Conservation (phyloP, 2,329 filamentous ascomycete genomes). For the Colletotrichum theobromicola region DNA sequence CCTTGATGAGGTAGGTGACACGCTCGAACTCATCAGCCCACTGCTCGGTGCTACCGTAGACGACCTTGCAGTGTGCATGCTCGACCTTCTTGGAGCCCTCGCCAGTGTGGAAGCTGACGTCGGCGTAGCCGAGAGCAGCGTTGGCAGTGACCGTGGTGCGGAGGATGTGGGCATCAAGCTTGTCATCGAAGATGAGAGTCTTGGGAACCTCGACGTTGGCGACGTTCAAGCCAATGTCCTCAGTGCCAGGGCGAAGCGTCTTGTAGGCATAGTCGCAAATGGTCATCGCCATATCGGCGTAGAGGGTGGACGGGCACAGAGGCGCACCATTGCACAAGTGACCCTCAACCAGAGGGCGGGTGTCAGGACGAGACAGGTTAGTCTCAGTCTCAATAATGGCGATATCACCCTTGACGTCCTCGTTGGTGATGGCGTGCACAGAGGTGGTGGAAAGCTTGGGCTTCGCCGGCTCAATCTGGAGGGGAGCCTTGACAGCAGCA, state of each 20-base stretch:
- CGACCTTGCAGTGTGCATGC: conserved; percentile 67
- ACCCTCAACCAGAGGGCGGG: conserved; percentile 64
- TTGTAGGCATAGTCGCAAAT: conserved; percentile 68
- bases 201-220: conserved; percentile 72
- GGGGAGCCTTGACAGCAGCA: conserved; percentile 34
- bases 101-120: conserved; percentile 63
- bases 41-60: conserved; percentile 59
- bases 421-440: conserved; percentile 67
- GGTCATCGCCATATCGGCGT: conserved; percentile 70
- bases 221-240: conserved; percentile 67
- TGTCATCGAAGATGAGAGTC: conserved; percentile 65
- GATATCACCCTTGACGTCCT: conserved; percentile 65
- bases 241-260: conserved; percentile 60
- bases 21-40: conserved; percentile 73
- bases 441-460: conserved; percentile 68
- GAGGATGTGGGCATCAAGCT: conserved; percentile 58
- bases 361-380: conserved; percentile 67
- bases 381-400: conserved; percentile 68
- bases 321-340: conserved; percentile 72
- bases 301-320: conserved; percentile 64
- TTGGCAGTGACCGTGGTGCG: conserved; percentile 66
- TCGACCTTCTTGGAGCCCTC: conserved; percentile 63
- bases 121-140: conserved; percentile 56
- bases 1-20: conserved; percentile 71
- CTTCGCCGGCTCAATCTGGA: conserved; percentile 45